These are phyloP conservation scores for Phytopythium vexans DNA, from an alignment of 352 stramenopile genomes.

Conservation along the genomic window DNA sequence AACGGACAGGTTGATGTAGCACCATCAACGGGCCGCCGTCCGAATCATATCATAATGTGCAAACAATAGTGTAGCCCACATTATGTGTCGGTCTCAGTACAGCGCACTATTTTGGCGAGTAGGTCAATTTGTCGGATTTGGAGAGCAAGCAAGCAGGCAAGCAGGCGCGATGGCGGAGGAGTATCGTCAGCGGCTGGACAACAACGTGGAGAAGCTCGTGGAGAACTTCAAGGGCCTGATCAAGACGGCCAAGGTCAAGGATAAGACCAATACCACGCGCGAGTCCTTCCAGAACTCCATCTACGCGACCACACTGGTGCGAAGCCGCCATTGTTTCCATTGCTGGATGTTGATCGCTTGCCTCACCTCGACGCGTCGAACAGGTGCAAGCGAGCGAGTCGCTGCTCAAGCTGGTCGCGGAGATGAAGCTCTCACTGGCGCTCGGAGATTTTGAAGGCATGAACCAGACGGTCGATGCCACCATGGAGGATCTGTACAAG, in stretches of 20 bases:
- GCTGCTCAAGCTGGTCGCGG: constrained; percentile 74
- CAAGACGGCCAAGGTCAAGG: constrained; percentile 79
- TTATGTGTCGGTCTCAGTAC: too few species aligned
- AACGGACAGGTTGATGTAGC: too few species aligned
- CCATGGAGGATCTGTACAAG: constrained; percentile 64
- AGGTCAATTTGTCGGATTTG: background rate
- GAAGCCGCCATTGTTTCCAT: background rate
- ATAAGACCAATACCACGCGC: constrained; percentile 76
- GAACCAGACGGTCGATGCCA: constrained; percentile 81
- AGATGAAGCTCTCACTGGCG: constrained; percentile 80
- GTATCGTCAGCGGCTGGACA: constrained; percentile 81
- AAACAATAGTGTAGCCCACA: too few species aligned
- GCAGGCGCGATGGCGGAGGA: constrained; percentile 66
- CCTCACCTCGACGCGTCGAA: background rate
- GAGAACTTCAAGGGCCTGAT: constrained; percentile 86
- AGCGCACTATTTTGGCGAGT: background rate
- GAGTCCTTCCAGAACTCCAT: constrained; percentile 81
- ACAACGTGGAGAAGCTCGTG: constrained; percentile 87
- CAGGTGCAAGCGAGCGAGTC: constrained; percentile 76
- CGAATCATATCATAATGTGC: too few species aligned
- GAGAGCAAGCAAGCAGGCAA: background rate
- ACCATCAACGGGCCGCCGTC: too few species aligned
- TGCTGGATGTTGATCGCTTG: background rate
- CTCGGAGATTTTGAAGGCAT: constrained; percentile 84
- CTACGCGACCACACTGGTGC: constrained; percentile 73